Conservation (phyloP, 768 basidiomycete species). For the Tephrocybe sp. region DNA sequence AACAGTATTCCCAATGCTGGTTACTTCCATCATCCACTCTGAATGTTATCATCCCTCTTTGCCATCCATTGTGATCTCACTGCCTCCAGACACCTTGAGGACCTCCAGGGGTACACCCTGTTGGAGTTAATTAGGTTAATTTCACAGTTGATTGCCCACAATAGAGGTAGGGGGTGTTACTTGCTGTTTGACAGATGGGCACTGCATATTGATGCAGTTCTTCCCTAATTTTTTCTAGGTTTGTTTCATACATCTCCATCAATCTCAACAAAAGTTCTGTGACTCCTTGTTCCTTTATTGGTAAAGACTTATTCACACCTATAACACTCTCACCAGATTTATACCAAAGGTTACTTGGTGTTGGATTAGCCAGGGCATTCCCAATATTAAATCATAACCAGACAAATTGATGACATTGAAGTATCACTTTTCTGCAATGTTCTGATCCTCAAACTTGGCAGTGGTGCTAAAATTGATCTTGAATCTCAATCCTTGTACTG, state of each 20-base stretch:
- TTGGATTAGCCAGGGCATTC: conserved; percentile 33
- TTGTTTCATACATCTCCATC: conserved; percentile 3
- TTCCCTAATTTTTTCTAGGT: background rate
- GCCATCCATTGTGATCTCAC: background rate
- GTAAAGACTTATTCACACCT: background rate
- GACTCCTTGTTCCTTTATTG: conserved; percentile 13
- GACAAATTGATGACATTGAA: conserved; percentile 40
- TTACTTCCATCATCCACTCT: background rate
- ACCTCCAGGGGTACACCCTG: background rate
- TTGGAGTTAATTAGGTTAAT: background rate
- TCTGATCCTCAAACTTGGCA: background rate
- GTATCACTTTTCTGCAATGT: conserved; percentile 12
- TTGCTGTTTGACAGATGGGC: background rate
- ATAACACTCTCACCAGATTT: conserved; percentile 15
- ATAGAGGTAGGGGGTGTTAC: conserved; percentile 24
- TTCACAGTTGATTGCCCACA: background rate
- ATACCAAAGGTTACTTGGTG: conserved; percentile 28
- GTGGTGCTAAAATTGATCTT: conserved; percentile 2
- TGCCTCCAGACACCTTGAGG: background rate
- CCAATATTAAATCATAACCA: conserved; percentile 36
- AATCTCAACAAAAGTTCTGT: conserved; percentile 10
- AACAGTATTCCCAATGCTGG: background rate
- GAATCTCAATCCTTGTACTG: conserved; percentile 4
- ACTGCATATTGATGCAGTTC: background rate
- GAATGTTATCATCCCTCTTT: background rate